These are phyloP conservation scores for Pleurotus cornucopiae DNA, from an alignment of 768 basidiomycete genomes.

Conservation along the genomic window DNA sequence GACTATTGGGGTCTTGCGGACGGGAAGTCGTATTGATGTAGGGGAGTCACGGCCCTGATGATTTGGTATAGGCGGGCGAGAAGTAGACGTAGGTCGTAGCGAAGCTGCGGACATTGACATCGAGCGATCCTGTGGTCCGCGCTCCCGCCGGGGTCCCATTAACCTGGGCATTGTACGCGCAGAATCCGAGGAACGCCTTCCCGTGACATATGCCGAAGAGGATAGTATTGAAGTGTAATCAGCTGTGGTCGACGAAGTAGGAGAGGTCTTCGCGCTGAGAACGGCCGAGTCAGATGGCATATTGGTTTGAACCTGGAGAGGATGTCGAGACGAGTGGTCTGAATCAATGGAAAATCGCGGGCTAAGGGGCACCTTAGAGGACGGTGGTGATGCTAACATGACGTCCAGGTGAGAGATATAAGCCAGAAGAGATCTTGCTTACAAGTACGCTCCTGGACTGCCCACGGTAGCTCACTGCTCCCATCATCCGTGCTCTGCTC, in stretches of 20 bases:
- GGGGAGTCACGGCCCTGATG: conserved; percentile 39
- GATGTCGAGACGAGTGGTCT: conserved; percentile 27
- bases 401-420: conserved; percentile 21
- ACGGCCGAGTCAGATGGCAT: conserved; percentile 35
- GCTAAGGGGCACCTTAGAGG: conserved; percentile 15
- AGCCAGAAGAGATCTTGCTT: conserved; percentile 19
- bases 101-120: conserved; percentile 69
- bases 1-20: conserved; percentile 68
- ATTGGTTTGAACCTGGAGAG: conserved; percentile 57
- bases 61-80: conserved; percentile 27
- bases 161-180: conserved; percentile 53
- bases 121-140: conserved; percentile 61
- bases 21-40: conserved; percentile 29
- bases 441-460: conserved; percentile 40
- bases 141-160: conserved; percentile 51
- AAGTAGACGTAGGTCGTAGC: conserved; percentile 43
- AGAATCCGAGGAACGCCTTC: conserved; percentile 71
- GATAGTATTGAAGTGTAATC: conserved; percentile 15
- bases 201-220: conserved; percentile 13
- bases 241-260: conserved; percentile 29
- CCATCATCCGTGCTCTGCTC: conserved; percentile 42
- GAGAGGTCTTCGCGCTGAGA: conserved; percentile 38
- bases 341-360: conserved; percentile 35
- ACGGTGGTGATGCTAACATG: conserved; percentile 3
- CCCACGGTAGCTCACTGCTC: conserved; percentile 60